Percentiles rank a stretch among this genome's conserved stretches.
Evolutionary conservation across 2,329 filamentous ascomycete genomes (phyloP).

Genomic region (Penicillium sp.): DNA sequence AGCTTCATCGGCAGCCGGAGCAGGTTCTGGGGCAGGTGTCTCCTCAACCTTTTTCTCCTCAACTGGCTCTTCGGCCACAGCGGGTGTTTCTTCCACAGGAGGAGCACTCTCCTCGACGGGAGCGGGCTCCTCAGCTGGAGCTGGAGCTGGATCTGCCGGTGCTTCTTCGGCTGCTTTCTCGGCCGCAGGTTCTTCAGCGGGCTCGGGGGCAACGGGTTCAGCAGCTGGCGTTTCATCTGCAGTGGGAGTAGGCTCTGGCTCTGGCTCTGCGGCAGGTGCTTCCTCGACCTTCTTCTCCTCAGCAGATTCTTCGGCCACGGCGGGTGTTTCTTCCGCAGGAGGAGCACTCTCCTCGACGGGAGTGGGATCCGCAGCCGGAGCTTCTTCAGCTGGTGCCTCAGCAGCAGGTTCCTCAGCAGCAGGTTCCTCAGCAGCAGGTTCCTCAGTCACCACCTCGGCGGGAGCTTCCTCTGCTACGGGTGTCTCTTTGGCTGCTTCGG

Average conservation of each 20-base stretch:
- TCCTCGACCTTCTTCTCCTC: conserved; percentile 13
- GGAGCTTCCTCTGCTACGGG: background rate
- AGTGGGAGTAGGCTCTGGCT: background rate
- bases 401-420: conserved; percentile 6
- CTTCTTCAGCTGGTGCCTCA: conserved; percentile 16
- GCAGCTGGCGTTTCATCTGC: conserved; percentile 11
- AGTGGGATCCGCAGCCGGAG: conserved; percentile 17
- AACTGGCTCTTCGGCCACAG: conserved; percentile 4
- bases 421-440: background rate
- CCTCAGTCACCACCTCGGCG: background rate
- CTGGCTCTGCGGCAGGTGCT: conserved; percentile 15
- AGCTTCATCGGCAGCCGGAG: background rate
- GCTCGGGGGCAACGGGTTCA: conserved; percentile 11
- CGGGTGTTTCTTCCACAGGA: background rate
- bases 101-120: background rate
- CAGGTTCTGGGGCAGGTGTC: background rate
- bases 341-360: conserved; percentile 8
- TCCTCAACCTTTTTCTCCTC: conserved; percentile 1
- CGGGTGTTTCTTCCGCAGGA: conserved; percentile 12
- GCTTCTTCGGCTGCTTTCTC: background rate
- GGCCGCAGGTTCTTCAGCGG: conserved; percentile 1
- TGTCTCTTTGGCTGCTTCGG: background rate
- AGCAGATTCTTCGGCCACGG: conserved; percentile 14
- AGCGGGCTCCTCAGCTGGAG: conserved; percentile 10
- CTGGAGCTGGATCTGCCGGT: conserved; percentile 7